Evolutionary conservation across 371 early-diverging fungal species (phyloP).

Genomic region (Circinella minor): DNA sequence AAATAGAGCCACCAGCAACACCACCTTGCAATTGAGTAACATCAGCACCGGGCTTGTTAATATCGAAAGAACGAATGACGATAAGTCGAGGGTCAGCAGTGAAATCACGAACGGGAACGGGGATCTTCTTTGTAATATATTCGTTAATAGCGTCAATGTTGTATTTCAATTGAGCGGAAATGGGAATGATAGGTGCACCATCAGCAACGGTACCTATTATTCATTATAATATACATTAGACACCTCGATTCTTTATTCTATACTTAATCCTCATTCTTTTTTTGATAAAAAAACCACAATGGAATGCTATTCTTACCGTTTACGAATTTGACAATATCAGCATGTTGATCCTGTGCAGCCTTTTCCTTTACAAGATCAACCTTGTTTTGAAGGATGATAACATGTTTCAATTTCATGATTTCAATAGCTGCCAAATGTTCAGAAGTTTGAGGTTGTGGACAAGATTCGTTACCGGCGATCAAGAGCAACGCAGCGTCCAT

Average conservation of each 20-base stretch:
- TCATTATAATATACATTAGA: neutral
- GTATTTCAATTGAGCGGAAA: conserved; percentile 99
- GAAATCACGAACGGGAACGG: conserved; percentile 97
- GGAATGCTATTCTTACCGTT: conserved; percentile 56
- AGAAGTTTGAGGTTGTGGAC: conserved; percentile 99
- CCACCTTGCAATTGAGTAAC: conserved; percentile 98
- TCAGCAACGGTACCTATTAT: conserved; percentile 86
- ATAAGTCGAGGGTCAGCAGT: conserved; percentile 93
- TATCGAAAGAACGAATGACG: conserved; percentile 99
- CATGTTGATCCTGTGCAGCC: conserved; percentile 95
- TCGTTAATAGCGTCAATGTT: conserved; percentile 99
- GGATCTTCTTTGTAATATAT: conserved; percentile 98
- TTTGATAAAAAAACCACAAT: neutral
- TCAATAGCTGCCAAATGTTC: conserved; percentile 99
- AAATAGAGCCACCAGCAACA: conserved; percentile 99
- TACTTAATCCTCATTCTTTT: neutral
- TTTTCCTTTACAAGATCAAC: conserved; percentile 98
- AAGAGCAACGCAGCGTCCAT: conserved; percentile 99
- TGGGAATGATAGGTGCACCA: conserved; percentile 98
- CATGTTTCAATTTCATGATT: conserved; percentile 98
- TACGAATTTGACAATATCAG: conserved; percentile 95
- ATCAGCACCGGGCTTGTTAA: conserved; percentile 99
- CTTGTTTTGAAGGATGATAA: conserved; percentile 99
- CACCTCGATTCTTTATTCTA: neutral
- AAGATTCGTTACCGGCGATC: conserved; percentile 99